A percentile compares a stretch with the other conserved stretches of the same genome.
Conservation (phyloP, 1,284 basidiomycete species). For the Amylostereum chailletii region DNA sequence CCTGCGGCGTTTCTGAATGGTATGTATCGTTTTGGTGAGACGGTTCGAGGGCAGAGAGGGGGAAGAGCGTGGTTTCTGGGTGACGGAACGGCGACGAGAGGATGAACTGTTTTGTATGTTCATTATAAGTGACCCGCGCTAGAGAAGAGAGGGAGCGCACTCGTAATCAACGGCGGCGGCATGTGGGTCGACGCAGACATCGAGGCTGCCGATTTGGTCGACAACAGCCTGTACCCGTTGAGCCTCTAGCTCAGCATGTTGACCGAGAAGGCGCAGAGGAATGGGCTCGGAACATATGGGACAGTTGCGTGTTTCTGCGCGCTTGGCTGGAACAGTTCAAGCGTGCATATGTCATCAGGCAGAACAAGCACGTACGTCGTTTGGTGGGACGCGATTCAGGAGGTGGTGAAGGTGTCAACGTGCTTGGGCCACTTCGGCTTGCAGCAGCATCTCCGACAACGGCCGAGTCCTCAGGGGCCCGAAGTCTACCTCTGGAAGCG, state of each 20-base stretch:
- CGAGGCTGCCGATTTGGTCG: slow-evolving; percentile 36
- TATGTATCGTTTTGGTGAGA: slow-evolving; percentile 43
- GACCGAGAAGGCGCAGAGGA: slow-evolving; percentile 55
- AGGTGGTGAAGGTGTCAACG: background rate
- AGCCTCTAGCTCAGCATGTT: slow-evolving; percentile 55
- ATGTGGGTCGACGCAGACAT: slow-evolving; percentile 31
- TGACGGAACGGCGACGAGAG: slow-evolving; percentile 49
- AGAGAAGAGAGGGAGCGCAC: slow-evolving; percentile 23
- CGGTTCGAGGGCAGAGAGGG: slow-evolving; percentile 28
- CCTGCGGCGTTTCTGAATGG: slow-evolving; percentile 56
- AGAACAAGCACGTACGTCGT: background rate
- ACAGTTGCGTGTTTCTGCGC: slow-evolving; percentile 63
- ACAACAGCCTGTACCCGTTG: slow-evolving; percentile 62
- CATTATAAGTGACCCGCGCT: background rate
- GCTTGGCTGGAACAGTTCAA: slow-evolving; percentile 37
- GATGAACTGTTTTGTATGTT: slow-evolving; percentile 25
- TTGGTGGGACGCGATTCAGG: background rate
- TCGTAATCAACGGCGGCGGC: slow-evolving; percentile 37
- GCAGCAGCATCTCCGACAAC: too few species aligned
- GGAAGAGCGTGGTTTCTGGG: slow-evolving; percentile 40
- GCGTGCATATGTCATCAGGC: background rate
- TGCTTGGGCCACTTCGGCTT: too few species aligned
- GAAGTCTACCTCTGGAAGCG: too few species aligned
- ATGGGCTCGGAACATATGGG: slow-evolving; percentile 66
- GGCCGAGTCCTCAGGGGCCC: too few species aligned